Base-by-base conservation (phyloP, 192 early-diverging fungal species). In the Allomyces arbusculus region DNA sequence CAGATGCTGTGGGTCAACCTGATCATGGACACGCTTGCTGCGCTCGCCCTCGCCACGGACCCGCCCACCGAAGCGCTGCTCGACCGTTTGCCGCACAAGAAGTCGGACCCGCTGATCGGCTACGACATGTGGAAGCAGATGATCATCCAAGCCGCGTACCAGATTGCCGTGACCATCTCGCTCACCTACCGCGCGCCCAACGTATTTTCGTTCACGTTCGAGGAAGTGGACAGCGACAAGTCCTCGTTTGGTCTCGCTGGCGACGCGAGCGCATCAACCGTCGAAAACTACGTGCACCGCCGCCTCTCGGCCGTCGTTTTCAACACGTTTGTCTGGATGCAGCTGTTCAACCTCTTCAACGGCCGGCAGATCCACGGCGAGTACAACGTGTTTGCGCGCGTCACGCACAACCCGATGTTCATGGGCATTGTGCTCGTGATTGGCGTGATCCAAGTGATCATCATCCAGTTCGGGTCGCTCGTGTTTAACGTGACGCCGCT, bases 271-370 rank as follows among this genome's bases (percentile, higher is more conserved):
- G 12, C 50, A 1, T 8, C 12, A 16, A 20, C 50, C 16, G 50
- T 58, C 16, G 50, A 58, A 1, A 8, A 58, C 16, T 58, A 58
- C 50, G 50, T 58, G 1, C 1, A 1, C 50, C 20, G 12, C 50
- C 50, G 62, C 12, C 73, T 85, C 50, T 82, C 83, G 61, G 89
- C 91, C n/a, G 80, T 92, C 70, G 84, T 94, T 11, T 95, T 95
- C 80, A 97, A 97, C 77, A 74, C 84, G 5, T 97, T 95, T 79
- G 90, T 97, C 20, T 92, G 91, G 74, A 79, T 91, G 61, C 92
- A 97, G 75, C 80, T 95, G 19, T 94, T 97, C 72, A 97, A 97
- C 76, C 88, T 92, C 70, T 76, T 97, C 77, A 97, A 97, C 80
- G 89, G 86, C 68, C 81, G 91, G 62, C 79, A 84, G 61, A 93